phyloP scores from a whole-genome alignment of 164 flowering plant genomes.

The Vitis amurensis region DNA sequence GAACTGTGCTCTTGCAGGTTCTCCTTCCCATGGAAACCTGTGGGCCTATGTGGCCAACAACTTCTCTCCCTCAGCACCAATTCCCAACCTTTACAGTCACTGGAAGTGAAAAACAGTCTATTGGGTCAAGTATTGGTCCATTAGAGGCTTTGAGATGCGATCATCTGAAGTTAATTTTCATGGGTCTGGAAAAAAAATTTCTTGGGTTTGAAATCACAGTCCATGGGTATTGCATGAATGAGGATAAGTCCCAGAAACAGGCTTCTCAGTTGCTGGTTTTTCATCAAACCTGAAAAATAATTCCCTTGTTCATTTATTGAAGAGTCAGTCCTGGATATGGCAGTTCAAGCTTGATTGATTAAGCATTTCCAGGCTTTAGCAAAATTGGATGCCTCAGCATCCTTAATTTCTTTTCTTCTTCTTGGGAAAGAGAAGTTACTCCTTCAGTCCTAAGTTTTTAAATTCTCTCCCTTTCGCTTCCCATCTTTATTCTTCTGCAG shows the following conservation, averaged over 20 bases:
- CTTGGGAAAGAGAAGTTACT: too few relatives aligned
- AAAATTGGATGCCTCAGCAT: too few relatives aligned
- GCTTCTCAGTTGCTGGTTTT: constrained; percentile 2
- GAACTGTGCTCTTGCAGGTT: constrained; percentile 25
- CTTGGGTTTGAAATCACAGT: constrained; percentile 1
- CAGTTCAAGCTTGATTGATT: too few relatives aligned
- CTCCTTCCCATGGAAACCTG: constrained; percentile 32
- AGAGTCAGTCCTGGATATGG: constrained; percentile 16
- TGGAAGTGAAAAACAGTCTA: neutral
- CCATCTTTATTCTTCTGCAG: too few relatives aligned
- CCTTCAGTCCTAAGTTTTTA: too few relatives aligned
- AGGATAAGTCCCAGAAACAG: constrained; percentile 3
- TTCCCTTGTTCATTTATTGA: constrained; percentile 20
- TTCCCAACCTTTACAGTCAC: constrained; percentile 9
- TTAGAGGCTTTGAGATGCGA: constrained; percentile 5
- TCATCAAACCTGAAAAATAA: constrained; percentile 19
- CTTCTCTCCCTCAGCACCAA: constrained; percentile 18
- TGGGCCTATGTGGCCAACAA: constrained; percentile 17
- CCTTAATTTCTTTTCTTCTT: too few relatives aligned
- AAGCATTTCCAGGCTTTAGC: too few relatives aligned
- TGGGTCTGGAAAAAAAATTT: constrained; percentile 13
- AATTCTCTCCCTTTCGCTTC: too few relatives aligned
- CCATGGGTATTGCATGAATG: constrained; percentile 17
- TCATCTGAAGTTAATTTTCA: constrained; percentile 20
- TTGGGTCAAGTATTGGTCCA: neutral